These are phyloP conservation scores for Halteria grandinella DNA, from an alignment of 73 alveolate genomes.

Conservation along the genomic window DNA sequence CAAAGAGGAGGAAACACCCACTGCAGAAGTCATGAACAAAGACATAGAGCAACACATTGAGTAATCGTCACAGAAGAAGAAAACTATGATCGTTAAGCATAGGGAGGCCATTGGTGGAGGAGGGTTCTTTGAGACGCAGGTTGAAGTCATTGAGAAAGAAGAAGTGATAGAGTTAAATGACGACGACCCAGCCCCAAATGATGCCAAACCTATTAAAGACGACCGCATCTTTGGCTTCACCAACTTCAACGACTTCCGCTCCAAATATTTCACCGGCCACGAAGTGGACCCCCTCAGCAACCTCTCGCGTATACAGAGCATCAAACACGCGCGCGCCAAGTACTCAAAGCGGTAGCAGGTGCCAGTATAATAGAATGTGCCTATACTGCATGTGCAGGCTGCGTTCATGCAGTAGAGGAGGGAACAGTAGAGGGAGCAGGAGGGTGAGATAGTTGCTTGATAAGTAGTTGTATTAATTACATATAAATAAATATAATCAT, in stretches of 20 bases:
- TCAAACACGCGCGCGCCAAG: no score
- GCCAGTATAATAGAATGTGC: no score
- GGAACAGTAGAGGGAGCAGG: no score
- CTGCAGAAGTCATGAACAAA: not conserved
- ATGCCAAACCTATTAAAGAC: not conserved
- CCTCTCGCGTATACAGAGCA: no score
- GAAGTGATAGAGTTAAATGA: not conserved
- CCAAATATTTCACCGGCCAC: conserved; percentile 15
- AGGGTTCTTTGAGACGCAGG: conserved; percentile 22
- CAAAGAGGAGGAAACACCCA: not conserved
- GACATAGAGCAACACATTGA: not conserved
- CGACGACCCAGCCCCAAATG: not conserved
- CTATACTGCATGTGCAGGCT: no score
- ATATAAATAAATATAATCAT: no score
- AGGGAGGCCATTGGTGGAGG: conserved; percentile 49
- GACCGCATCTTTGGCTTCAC: conserved; percentile 41
- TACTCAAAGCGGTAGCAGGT: no score
- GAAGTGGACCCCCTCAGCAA: no score
- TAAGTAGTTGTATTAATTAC: no score
- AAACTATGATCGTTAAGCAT: not conserved
- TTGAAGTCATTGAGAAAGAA: conserved; percentile 31
- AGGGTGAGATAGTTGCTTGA: no score
- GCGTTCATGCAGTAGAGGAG: no score
- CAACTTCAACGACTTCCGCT: conserved; percentile 14
- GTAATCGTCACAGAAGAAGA: not conserved